phyloP scores from a whole-genome alignment of 306 rosid species.

The Glycine tomentella region DNA sequence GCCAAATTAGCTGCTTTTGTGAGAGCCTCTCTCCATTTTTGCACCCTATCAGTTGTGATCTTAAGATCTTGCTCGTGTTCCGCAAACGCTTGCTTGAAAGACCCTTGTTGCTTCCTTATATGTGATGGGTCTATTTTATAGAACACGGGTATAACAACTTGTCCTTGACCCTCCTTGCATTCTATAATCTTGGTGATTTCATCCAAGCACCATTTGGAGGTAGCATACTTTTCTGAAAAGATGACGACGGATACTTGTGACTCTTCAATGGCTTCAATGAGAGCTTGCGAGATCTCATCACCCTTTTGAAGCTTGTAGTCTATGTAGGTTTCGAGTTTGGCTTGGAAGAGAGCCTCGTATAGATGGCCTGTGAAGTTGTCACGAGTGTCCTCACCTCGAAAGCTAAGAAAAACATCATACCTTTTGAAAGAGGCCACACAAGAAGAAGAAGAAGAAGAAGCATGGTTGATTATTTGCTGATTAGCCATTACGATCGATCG shows the following conservation, averaged over 20 bases:
- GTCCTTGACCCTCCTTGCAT: background rate
- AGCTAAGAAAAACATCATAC: background rate
- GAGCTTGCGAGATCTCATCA: background rate
- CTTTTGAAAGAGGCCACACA: background rate
- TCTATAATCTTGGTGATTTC: conserved; percentile 26
- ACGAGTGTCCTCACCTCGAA: background rate
- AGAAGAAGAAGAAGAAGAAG: background rate
- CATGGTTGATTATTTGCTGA: background rate
- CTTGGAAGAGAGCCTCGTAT: background rate
- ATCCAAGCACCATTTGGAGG: conserved; percentile 39
- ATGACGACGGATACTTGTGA: background rate
- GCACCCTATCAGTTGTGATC: background rate
- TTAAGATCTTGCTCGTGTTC: background rate
- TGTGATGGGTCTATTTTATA: conserved; percentile 34
- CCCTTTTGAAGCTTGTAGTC: background rate
- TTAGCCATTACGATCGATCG: background rate
- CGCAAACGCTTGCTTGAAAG: background rate
- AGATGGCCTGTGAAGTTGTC: background rate
- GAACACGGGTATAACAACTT: conserved; percentile 35
- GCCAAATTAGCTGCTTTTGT: conserved; percentile 38
- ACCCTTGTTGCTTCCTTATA: conserved; percentile 26
- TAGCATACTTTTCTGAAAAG: conserved; percentile 14
- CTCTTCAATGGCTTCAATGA: background rate
- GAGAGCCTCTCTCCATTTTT: conserved; percentile 31
- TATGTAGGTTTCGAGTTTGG: background rate